phyloP scores from a whole-genome alignment of 1,139 yeast species.

The Geotrichum histeridarum region DNA sequence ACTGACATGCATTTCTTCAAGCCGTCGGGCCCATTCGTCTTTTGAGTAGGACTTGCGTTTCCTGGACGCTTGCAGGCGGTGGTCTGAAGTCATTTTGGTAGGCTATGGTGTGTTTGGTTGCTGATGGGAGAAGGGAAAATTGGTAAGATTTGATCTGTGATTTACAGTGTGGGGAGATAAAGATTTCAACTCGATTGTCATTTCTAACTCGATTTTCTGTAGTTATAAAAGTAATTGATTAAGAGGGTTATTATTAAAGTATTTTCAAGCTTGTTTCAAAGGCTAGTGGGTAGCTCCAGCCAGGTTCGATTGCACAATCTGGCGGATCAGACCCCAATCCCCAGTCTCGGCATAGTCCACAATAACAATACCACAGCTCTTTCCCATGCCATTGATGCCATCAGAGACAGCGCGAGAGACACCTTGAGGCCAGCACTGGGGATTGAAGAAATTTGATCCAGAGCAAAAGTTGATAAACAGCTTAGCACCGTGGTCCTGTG shows the following conservation, averaged over 20 bases:
- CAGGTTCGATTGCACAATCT: slow-evolving; percentile 54
- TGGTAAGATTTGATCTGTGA: too few relatives aligned
- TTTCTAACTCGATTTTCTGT: too few relatives aligned
- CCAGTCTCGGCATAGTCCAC: slow-evolving; percentile 63
- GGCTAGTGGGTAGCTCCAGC: neutral
- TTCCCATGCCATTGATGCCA: slow-evolving; percentile 49
- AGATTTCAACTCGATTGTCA: too few relatives aligned
- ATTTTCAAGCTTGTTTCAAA: neutral
- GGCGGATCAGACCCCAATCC: slow-evolving; percentile 54
- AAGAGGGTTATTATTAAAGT: neutral
- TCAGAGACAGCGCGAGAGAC: slow-evolving; percentile 51
- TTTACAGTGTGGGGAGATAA: too few relatives aligned
- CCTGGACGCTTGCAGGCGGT: neutral
- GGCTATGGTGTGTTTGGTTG: neutral
- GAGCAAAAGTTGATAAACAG: slow-evolving; percentile 69
- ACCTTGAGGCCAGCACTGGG: slow-evolving; percentile 68
- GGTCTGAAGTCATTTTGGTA: neutral
- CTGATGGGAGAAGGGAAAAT: neutral
- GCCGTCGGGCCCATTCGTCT: slow-evolving; percentile 31
- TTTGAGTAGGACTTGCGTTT: slow-evolving; percentile 21
- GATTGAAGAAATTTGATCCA: slow-evolving; percentile 68
- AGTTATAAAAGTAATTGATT: too few relatives aligned
- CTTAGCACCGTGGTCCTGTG: slow-evolving; percentile 43
- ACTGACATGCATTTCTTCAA: slow-evolving; percentile 26
- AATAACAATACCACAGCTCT: slow-evolving; percentile 55